Evolutionary conservation across 441 rosid genomes (phyloP).

Genomic region (Heliophila coronopifolia): DNA sequence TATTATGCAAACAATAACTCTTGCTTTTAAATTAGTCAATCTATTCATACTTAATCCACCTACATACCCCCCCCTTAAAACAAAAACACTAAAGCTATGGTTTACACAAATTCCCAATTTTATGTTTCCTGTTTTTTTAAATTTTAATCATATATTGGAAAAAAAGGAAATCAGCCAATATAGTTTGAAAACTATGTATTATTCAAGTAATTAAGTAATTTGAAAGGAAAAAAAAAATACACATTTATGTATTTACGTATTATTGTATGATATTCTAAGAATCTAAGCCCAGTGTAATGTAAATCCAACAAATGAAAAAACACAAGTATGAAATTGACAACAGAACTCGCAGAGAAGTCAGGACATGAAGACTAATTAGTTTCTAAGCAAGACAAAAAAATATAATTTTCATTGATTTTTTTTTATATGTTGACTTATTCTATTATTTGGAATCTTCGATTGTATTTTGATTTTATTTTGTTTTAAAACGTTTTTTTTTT

Average conservation of each 20-base stretch:
- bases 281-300: no score
- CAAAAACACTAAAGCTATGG: conserved; percentile 11
- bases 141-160: no score
- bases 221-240: no score
- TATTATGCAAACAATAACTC: background rate
- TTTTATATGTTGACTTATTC: conserved; percentile 17
- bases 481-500: background rate
- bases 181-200: no score
- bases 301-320: background rate
- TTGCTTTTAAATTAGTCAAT: conserved; percentile 7
- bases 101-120: background rate
- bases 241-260: no score
- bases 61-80: background rate
- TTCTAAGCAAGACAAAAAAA: conserved; percentile 1
- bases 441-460: background rate
- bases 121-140: no score
- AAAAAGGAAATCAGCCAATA: no score
- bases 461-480: background rate
- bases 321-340: conserved; percentile 15
- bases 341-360: conserved; percentile 7
- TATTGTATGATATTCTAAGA: no score
- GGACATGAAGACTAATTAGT: conserved; percentile 11
- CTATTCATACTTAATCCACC: conserved; percentile 23
- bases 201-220: no score
- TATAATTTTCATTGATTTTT: background rate